Percentiles rank a stretch among this genome's conserved stretches.
phyloP scores from a whole-genome alignment of 805 yeast species.

The Pichia kluyveri region DNA sequence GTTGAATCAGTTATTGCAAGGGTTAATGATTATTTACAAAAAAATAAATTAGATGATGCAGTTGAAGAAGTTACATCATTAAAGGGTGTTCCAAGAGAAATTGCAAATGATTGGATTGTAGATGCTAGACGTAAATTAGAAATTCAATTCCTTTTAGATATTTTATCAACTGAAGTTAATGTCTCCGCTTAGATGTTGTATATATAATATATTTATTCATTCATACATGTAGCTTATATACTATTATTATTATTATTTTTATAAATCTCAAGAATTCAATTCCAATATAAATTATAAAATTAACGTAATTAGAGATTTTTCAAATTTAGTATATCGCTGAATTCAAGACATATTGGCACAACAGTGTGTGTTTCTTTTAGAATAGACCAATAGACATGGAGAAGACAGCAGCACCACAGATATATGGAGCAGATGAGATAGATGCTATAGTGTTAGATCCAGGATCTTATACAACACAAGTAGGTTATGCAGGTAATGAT shows the following conservation, averaged over 20 bases:
- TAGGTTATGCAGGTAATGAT: slow-evolving; percentile 92
- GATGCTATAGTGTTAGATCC: slow-evolving; percentile 88
- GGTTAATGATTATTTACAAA: slow-evolving; percentile 63
- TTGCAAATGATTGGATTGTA: slow-evolving; percentile 85
- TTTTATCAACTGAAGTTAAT: slow-evolving; percentile 59
- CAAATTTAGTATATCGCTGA: too few species aligned
- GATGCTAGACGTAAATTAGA: slow-evolving; percentile 88
- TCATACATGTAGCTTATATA: neutral
- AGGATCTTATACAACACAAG: slow-evolving; percentile 74
- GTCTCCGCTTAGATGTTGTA: slow-evolving; percentile 15
- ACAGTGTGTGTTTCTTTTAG: neutral
- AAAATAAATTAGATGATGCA: slow-evolving; percentile 77
- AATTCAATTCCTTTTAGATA: slow-evolving; percentile 66
- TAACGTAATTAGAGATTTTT: too few species aligned
- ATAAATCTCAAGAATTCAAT: too few species aligned
- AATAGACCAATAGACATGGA: slow-evolving; percentile 8
- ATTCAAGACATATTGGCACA: neutral
- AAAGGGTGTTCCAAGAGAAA: slow-evolving; percentile 86
- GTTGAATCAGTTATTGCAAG: slow-evolving; percentile 84
- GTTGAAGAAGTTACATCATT: slow-evolving; percentile 85
- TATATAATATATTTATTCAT: neutral
- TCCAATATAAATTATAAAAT: too few species aligned
- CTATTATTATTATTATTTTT: neutral
- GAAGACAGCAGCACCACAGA: slow-evolving; percentile 35
- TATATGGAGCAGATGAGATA: slow-evolving; percentile 71